Evolutionary conservation across 176 grass and related monocot genomes (phyloP).

Genomic region (Oryza officinalis): DNA sequence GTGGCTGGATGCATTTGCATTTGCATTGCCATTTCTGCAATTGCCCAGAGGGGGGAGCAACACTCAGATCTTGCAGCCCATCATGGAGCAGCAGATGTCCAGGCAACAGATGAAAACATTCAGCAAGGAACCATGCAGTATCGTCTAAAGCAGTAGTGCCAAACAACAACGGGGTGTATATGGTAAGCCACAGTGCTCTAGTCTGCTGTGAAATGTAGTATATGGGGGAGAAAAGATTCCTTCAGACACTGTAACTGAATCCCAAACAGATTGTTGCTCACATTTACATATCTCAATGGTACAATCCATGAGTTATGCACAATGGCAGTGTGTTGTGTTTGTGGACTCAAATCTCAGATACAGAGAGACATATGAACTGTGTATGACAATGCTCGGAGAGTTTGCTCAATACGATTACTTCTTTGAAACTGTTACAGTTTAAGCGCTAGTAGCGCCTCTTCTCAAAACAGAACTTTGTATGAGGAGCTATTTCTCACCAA

Average conservation of each 20-base stretch:
- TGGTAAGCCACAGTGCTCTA: constrained; percentile 26
- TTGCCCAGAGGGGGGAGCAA: constrained; percentile 32
- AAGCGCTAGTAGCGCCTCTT: neutral
- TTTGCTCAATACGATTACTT: neutral
- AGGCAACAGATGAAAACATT: constrained; percentile 32
- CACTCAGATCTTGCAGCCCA: constrained; percentile 48
- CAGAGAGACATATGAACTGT: neutral
- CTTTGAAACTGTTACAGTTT: constrained; percentile 8
- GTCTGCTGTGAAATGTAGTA: neutral
- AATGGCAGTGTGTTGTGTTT: neutral
- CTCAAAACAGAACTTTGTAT: neutral
- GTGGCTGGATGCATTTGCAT: constrained; percentile 11
- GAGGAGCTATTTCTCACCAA: constrained; percentile 9
- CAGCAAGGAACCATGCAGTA: constrained; percentile 33
- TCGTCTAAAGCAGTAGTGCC: constrained; percentile 42
- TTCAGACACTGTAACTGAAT: neutral
- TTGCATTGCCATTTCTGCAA: constrained; percentile 24
- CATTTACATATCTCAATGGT: constrained; percentile 19
- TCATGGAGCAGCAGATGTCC: constrained; percentile 42
- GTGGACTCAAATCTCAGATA: neutral
- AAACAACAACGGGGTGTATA: constrained; percentile 13
- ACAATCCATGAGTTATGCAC: constrained; percentile 2
- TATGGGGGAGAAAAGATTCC: constrained; percentile 29
- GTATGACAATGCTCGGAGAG: neutral
- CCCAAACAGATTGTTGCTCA: neutral